These are phyloP conservation scores for Ustilaginoidea virens DNA, from an alignment of 2,329 filamentous ascomycete genomes.

Conservation along the genomic window DNA sequence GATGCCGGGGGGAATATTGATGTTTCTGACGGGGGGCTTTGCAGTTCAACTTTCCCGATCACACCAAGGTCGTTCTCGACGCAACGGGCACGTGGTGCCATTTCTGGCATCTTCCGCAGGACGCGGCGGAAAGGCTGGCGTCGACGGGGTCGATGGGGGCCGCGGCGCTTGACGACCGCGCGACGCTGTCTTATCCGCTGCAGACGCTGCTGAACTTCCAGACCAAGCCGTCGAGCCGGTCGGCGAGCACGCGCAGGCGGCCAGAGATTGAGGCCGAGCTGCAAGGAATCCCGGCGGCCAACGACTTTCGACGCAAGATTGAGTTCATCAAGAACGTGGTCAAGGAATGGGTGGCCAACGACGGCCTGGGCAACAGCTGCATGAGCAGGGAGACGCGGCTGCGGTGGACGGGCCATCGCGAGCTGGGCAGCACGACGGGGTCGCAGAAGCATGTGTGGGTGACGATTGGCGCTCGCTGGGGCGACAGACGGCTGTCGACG, in stretches of 20 bases:
- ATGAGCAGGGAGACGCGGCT: constrained; percentile 39
- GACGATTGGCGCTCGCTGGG: constrained; percentile 47
- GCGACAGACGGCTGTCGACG: constrained; percentile 39
- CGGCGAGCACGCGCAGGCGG: constrained; percentile 34
- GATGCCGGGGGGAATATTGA: no score
- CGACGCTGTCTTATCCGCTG: constrained; percentile 55
- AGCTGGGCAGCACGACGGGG: constrained; percentile 32
- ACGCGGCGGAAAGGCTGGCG: constrained; percentile 51
- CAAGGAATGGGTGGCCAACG: constrained; percentile 54
- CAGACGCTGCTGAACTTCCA: constrained; percentile 60
- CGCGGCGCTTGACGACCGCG: constrained; percentile 54
- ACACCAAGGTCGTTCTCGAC: constrained; percentile 72
- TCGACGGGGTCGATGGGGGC: constrained; percentile 52
- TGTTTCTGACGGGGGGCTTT: no score
- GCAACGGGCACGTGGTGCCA: constrained; percentile 60
- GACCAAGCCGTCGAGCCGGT: constrained; percentile 27
- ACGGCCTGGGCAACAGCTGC: constrained; percentile 52
- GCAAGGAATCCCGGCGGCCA: constrained; percentile 52
- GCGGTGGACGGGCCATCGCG: constrained; percentile 42
- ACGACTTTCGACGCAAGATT: constrained; percentile 59
- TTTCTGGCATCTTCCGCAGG: constrained; percentile 61
- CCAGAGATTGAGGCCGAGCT: constrained; percentile 45
- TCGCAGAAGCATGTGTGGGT: constrained; percentile 54
- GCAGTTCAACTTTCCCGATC: constrained; percentile 76
- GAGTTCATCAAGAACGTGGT: constrained; percentile 55